Base-by-base conservation (phyloP, 1,284 basidiomycete genomes). In the Takashimella tepidaria region DNA sequence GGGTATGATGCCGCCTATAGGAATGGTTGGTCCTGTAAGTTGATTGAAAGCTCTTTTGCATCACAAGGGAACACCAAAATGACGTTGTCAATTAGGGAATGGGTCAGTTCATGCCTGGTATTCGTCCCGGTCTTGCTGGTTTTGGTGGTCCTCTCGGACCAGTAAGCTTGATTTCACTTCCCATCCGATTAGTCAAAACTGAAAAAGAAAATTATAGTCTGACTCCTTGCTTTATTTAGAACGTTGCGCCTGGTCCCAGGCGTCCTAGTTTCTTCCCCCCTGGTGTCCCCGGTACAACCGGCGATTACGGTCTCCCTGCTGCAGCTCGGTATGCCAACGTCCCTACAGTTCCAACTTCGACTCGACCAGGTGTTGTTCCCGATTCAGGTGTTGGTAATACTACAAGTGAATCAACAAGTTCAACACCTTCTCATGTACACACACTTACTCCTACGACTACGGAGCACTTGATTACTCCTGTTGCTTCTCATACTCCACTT, bases 91-190 rank as follows among this genome's bases (percentile, higher is more conserved):
- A n/a, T n/a, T 26, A 70, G 68, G 69, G 70, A 22, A 69, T 74
- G 67, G 69, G 69, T 44, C 72, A 70, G 5, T 72, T 68, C 55
- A 68, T 68, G 62, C 67, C 65, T 49, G 70, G 70, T 56, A 59
- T 72, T 51, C 67, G 66, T 53, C 72, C 72, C 53, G 70, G 70
- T 53, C 55, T 70, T 24, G 56, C 59, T 37, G 70, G 68, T 40
- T 69, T 70, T 42, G 71, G 71, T 51, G 72, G 72, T 51, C 68
- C 70, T 4, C 58, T 74, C 21, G 72, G 72, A 54, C 72, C 72
- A 21, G 67, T 69, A 37, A 55, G 64, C 51, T 8, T 16, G 10
- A 8, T 16, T 37, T 37, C 16, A 8, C 16, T 37, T 16, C 10
- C 31, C 0, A n/a, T 22, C 13, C 47, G 13, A 27, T 24, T 11